These are phyloP conservation scores for Komagataella ulmi DNA, from an alignment of 805 yeast species.

Conservation along the genomic window DNA sequence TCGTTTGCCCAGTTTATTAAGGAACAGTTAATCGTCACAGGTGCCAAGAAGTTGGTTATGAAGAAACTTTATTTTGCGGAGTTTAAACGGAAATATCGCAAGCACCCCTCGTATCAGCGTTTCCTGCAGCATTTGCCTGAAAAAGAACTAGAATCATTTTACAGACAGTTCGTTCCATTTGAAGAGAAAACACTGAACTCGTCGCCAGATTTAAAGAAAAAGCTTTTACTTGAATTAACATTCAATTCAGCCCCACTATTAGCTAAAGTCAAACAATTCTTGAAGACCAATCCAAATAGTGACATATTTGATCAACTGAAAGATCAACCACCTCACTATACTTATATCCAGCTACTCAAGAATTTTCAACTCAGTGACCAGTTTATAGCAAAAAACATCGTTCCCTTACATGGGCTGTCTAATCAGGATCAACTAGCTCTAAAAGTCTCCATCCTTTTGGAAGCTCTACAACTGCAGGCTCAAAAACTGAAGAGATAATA, in stretches of 20 bases:
- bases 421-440: not conserved
- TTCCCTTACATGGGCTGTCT: not conserved
- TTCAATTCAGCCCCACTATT: not conserved
- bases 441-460: not conserved
- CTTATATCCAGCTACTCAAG: not conserved
- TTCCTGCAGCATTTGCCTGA: slow-evolving; percentile 5
- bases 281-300: not conserved
- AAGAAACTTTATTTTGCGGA: slow-evolving; percentile 12
- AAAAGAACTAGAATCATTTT: slow-evolving; percentile 6
- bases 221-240: not conserved
- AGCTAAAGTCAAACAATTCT: not conserved
- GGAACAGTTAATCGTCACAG: slow-evolving; percentile 1
- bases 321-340: not conserved
- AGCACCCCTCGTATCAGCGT: slow-evolving; percentile 4
- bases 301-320: not conserved
- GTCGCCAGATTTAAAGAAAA: not conserved
- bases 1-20: slow-evolving; percentile 3
- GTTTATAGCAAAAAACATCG: not conserved
- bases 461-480: not conserved
- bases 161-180: slow-evolving; percentile 5
- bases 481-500: not conserved
- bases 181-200: not conserved
- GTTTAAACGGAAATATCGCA: slow-evolving; percentile 11
- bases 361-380: not conserved
- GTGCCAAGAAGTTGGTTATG: slow-evolving; percentile 4